Conservation (phyloP, 2,329 filamentous ascomycete genomes). For the Fusarium papillatum region DNA sequence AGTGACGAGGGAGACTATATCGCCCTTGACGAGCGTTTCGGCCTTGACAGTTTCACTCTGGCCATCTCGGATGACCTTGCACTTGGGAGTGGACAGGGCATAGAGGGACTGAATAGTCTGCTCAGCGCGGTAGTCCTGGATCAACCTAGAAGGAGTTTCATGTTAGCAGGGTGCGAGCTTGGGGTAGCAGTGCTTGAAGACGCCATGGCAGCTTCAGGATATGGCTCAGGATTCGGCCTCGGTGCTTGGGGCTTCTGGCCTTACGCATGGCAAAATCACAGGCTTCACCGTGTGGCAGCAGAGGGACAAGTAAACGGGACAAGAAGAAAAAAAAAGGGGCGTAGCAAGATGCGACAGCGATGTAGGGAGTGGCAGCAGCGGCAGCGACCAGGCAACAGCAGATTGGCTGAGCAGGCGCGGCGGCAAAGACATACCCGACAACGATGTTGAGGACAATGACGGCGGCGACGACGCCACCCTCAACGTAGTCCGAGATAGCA, state of each 20-base stretch:
- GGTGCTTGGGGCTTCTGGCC: slow-evolving; percentile 45
- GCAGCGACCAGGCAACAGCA: slow-evolving; percentile 35
- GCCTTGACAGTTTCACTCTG: slow-evolving; percentile 65
- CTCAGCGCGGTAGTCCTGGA: slow-evolving; percentile 73
- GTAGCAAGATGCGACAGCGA: slow-evolving; percentile 38
- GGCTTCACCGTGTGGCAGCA: slow-evolving; percentile 47
- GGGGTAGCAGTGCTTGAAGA: slow-evolving; percentile 27
- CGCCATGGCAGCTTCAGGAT: slow-evolving; percentile 45
- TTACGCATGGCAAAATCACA: slow-evolving; percentile 42
- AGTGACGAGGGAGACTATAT: slow-evolving; percentile 72
- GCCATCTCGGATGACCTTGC: slow-evolving; percentile 69
- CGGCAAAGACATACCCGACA: slow-evolving; percentile 66
- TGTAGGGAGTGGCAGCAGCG: slow-evolving; percentile 26
- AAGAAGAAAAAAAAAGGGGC: slow-evolving; percentile 13
- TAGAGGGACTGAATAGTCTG: slow-evolving; percentile 73
- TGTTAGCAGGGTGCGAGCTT: slow-evolving; percentile 44
- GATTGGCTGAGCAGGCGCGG: slow-evolving; percentile 35
- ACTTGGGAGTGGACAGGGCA: slow-evolving; percentile 70
- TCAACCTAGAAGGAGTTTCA: slow-evolving; percentile 55
- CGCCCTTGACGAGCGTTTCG: slow-evolving; percentile 73
- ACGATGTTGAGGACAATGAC: slow-evolving; percentile 78
- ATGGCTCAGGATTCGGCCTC: slow-evolving; percentile 42
- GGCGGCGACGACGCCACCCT: slow-evolving; percentile 73
- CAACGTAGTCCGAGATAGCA: slow-evolving; percentile 74
- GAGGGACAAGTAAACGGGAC: slow-evolving; percentile 10